Percentiles rank a stretch among this genome's conserved stretches.
phyloP scores from a whole-genome alignment of 139 green algal genomes.

The Pycnococcus provasolii region DNA sequence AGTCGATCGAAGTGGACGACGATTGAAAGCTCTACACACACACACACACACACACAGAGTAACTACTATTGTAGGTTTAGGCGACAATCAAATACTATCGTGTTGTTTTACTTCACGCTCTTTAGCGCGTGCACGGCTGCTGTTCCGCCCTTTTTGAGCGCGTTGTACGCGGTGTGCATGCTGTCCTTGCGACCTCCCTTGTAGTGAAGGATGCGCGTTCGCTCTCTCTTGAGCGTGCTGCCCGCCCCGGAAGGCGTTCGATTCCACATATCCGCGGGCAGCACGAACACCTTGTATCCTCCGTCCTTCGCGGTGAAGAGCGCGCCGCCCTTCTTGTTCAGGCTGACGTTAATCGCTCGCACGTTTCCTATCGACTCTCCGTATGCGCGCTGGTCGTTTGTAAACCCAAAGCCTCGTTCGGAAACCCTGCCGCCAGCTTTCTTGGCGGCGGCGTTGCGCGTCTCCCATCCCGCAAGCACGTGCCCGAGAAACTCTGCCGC shows the following conservation, averaged over 20 bases:
- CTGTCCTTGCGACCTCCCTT: background rate
- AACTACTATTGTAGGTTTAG: too few relatives aligned
- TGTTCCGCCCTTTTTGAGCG: too few relatives aligned
- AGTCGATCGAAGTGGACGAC: too few relatives aligned
- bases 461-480: background rate
- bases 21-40: background rate
- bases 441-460: background rate
- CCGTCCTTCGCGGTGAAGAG: background rate
- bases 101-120: too few relatives aligned
- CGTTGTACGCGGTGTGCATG: background rate
- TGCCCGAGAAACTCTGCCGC: too few relatives aligned
- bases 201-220: background rate
- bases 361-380: background rate
- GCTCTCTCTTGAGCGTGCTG: background rate
- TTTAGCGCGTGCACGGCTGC: too few relatives aligned
- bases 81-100: too few relatives aligned
- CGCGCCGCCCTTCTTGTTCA: background rate
- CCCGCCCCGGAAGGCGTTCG: background rate
- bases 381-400: background rate
- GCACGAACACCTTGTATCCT: background rate
- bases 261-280: background rate
- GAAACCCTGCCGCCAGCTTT: background rate
- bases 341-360: background rate
- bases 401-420: background rate
- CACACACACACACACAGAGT: too few relatives aligned